Evolutionary conservation across 192 early-diverging fungal genomes (phyloP), one percentile per base, ranked within the genome.

Genomic region (Backusella circina): DNA sequence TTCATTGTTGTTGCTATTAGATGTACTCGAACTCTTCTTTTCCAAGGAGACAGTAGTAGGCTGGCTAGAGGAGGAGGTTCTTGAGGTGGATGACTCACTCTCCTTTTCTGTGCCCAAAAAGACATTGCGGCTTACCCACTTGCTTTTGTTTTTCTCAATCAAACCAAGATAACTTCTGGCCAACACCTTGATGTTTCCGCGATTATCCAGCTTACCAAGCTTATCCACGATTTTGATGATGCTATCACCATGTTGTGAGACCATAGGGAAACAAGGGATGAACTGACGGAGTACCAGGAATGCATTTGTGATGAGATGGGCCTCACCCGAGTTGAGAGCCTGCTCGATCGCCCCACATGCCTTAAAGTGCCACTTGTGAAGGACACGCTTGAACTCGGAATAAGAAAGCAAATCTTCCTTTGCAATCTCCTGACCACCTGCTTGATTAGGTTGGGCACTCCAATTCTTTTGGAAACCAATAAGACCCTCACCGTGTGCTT

Each of bases 321-420:
- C 90, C 66, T 96, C 93, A 8, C 72, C 78, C 3, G 90, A 92
- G 9, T 83, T 75, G 16, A 94, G 74, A 32, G 82, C 77, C 5
- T 73, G 67, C 15, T 78, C 77, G 36, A 90, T 83, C 0, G 78
- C 64, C 51, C 54, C 33, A 66, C 61, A 76, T 32, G 47, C n/a
- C 32, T 88, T 88, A 21, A 78, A 74, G 65, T 95, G 95, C 93
- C 94, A 95, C 70, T 94, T 95, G 70, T 84, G 81, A 65, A 92
- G 81, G 0, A 88, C 87, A 41, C 84, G 84, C 21, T 86, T 75
- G 80, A 93, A 96, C 1, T 89, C 88, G 21, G 88, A 82, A 74
- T 85, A 88, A 18, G 83, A 80, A 5, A 92, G 74, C 1, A 90
- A 70, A 39, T 91, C 78, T n/a, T 83, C 76, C 64, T 79, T 83